phyloP scores from a whole-genome alignment of 169 alveolate genomes.

The Amoebophrya sp. region DNA sequence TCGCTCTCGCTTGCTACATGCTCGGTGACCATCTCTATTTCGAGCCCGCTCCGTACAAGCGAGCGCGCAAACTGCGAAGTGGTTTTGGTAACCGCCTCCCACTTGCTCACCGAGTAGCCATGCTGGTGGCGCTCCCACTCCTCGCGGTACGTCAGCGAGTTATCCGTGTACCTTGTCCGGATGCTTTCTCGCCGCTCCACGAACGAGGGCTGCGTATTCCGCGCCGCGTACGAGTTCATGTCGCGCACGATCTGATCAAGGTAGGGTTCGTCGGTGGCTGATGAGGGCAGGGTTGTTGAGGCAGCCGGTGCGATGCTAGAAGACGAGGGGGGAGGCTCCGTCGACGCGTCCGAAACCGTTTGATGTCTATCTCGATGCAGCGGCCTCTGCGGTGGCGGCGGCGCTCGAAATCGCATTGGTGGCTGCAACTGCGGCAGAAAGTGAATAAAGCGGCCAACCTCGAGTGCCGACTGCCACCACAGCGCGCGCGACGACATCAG shows the following conservation, averaged over 20 bases:
- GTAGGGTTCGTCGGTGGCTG: not conserved
- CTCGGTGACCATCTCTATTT: not conserved
- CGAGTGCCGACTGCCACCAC: not conserved
- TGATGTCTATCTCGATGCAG: not conserved
- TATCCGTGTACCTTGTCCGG: not conserved
- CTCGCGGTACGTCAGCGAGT: not conserved
- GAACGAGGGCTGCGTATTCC: not conserved
- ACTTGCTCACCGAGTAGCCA: not conserved
- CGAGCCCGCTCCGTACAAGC: not conserved
- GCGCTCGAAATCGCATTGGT: not conserved
- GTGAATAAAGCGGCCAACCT: not conserved
- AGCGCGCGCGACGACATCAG: not conserved
- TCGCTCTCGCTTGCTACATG: not conserved
- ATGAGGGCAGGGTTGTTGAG: too few species aligned
- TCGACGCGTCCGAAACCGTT: too few species aligned
- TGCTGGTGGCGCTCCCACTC: not conserved
- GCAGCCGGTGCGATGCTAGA: too few species aligned
- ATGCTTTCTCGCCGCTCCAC: not conserved
- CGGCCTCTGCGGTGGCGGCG: not conserved
- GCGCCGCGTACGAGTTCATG: not conserved
- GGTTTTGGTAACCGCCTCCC: not conserved
- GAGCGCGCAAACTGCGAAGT: not conserved
- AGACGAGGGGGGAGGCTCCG: too few species aligned
- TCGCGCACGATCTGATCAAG: not conserved
- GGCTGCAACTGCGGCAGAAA: not conserved